These are phyloP conservation scores for Amauroascus verrucosus DNA, from an alignment of 2,329 filamentous ascomycete genomes.

Conservation along the genomic window DNA sequence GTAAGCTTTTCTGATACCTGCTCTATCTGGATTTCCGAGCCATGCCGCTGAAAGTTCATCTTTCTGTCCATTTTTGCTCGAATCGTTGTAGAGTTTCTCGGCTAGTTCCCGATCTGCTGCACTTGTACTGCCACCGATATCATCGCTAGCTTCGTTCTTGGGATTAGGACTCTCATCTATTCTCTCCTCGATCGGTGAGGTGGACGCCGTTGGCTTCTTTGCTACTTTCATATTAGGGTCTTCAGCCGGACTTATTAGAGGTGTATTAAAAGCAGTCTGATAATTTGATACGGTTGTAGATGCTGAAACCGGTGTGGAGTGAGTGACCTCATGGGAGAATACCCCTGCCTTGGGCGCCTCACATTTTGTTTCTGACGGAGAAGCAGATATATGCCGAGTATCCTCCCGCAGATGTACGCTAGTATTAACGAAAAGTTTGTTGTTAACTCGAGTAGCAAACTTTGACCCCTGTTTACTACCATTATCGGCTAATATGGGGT, in stretches of 20 bases:
- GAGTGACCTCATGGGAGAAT: slow-evolving; percentile 21
- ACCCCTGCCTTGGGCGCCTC: slow-evolving; percentile 20
- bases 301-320: slow-evolving; percentile 26
- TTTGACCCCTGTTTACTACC: neutral
- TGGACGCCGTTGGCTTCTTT: neutral
- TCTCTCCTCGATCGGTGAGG: slow-evolving; percentile 4
- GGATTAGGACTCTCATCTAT: neutral
- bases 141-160: neutral
- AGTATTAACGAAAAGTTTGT: neutral
- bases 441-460: neutral
- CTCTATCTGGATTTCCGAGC: slow-evolving; percentile 57
- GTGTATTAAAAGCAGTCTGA: slow-evolving; percentile 37
- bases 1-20: slow-evolving; percentile 59
- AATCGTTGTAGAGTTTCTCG: slow-evolving; percentile 70
- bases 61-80: slow-evolving; percentile 67
- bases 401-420: neutral
- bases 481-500: neutral
- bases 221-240: neutral
- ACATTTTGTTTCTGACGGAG: slow-evolving; percentile 21
- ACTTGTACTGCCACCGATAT: neutral
- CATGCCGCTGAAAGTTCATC: slow-evolving; percentile 75
- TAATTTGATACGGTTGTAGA: slow-evolving; percentile 35
- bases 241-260: slow-evolving; percentile 23
- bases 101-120: slow-evolving; percentile 57
- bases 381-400: slow-evolving; percentile 17